Percentiles rank a stretch among this genome's conserved stretches.
phyloP scores from a whole-genome alignment of 768 basidiomycete species.

The Trichaptum fuscoviolaceum region DNA sequence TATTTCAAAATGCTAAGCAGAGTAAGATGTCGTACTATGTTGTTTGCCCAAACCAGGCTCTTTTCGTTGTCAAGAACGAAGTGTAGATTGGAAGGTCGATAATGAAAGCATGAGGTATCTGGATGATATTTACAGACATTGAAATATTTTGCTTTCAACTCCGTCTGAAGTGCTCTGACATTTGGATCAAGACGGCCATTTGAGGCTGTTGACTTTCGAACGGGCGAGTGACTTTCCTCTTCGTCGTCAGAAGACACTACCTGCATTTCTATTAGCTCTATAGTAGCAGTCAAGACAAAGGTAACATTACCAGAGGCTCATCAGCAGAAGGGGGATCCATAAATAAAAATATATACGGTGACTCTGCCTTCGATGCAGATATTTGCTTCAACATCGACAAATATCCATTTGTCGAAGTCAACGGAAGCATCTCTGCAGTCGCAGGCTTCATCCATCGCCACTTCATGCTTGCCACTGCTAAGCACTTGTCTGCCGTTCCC shows the following conservation, averaged over 20 bases:
- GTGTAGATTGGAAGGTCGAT: neutral
- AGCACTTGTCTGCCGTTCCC: neutral
- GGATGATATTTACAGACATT: neutral
- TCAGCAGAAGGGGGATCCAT: neutral
- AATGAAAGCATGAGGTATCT: neutral
- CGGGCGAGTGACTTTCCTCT: neutral
- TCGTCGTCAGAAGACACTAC: neutral
- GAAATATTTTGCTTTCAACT: neutral
- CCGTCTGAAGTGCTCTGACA: neutral
- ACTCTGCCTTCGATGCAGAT: neutral
- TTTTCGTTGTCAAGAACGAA: neutral
- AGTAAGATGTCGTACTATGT: neutral
- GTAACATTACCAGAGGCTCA: neutral
- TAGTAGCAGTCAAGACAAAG: neutral
- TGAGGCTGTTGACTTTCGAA: neutral
- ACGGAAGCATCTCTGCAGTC: neutral
- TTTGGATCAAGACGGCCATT: neutral
- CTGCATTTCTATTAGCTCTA: neutral
- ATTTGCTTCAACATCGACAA: neutral
- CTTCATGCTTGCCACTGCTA: neutral
- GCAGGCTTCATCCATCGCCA: neutral
- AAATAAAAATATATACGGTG: slow-evolving; percentile 1
- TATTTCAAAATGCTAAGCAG: neutral
- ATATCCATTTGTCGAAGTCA: neutral
- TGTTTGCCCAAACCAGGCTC: neutral